Percentiles rank a stretch among this genome's conserved stretches.
phyloP scores from a whole-genome alignment of 352 stramenopile genomes.

The Thraustochytrium sp. region DNA sequence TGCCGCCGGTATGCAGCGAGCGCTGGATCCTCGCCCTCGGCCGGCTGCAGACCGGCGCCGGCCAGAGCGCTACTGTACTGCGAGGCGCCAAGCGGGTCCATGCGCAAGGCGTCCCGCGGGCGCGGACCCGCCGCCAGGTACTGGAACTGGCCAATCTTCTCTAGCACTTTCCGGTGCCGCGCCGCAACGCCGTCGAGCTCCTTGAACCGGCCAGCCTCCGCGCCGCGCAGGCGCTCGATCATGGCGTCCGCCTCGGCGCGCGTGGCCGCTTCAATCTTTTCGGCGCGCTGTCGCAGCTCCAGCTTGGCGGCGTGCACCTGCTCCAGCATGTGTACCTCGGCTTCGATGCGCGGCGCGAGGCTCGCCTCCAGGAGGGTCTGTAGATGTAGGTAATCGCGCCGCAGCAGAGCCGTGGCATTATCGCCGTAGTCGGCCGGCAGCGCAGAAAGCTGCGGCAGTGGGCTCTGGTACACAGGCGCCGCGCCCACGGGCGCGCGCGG shows the following conservation, averaged over 20 bases:
- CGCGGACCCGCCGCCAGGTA: slow-evolving; percentile 20
- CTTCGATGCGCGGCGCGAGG: slow-evolving; percentile 15
- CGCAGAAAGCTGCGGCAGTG: slow-evolving; percentile 4
- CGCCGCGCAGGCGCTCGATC: neutral
- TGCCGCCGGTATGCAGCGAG: neutral
- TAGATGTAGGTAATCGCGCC: slow-evolving; percentile 20
- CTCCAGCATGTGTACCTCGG: slow-evolving; percentile 34
- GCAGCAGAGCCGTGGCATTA: neutral
- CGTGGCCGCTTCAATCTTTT: neutral
- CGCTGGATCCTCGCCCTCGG: neutral
- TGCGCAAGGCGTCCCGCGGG: slow-evolving; percentile 9
- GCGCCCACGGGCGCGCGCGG: neutral
- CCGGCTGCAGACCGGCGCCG: neutral
- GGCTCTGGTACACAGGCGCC: neutral
- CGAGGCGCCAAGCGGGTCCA: neutral
- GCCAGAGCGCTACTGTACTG: neutral
- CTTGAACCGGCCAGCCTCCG: neutral
- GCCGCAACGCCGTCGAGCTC: neutral
- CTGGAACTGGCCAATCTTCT: slow-evolving; percentile 37
- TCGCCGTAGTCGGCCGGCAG: slow-evolving; percentile 9
- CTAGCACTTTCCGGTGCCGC: slow-evolving; percentile 1
- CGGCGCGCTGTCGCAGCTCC: neutral
- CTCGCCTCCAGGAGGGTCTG: slow-evolving; percentile 20
- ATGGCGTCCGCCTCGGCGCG: slow-evolving; percentile 7
- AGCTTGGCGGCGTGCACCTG: neutral